phyloP scores from a whole-genome alignment of 352 stramenopile genomes.

The Phytophthora lateralis region DNA sequence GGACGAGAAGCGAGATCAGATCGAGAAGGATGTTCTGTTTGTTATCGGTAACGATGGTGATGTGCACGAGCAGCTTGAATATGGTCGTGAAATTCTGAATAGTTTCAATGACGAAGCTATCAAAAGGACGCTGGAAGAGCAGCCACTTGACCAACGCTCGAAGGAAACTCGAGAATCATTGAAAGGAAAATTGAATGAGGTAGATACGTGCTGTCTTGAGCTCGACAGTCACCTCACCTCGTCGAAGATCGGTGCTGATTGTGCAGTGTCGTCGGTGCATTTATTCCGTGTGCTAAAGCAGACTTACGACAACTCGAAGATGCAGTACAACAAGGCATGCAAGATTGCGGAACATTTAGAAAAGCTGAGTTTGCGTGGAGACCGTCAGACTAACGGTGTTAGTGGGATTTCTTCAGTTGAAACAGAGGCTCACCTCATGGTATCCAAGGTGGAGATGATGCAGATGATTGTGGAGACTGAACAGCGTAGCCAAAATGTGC shows the following conservation, averaged over 20 bases:
- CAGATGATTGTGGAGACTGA: constrained; percentile 51
- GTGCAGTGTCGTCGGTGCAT: constrained; percentile 42
- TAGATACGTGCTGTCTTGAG: constrained; percentile 58
- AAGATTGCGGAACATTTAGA: constrained; percentile 58
- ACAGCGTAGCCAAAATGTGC: constrained; percentile 50
- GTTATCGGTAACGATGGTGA: constrained; percentile 80
- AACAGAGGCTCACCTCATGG: constrained; percentile 15
- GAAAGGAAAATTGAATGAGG: constrained; percentile 52
- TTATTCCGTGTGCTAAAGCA: constrained; percentile 77
- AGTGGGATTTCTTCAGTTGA: constrained; percentile 22
- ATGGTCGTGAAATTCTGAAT: constrained; percentile 66
- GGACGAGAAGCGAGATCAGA: constrained; percentile 59
- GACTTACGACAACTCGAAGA: constrained; percentile 77
- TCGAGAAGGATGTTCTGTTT: constrained; percentile 77
- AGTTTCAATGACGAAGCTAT: constrained; percentile 71
- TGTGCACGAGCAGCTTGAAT: constrained; percentile 79
- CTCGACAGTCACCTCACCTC: constrained; percentile 54
- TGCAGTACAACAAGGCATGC: constrained; percentile 73
- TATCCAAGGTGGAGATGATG: constrained; percentile 56
- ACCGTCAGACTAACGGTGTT: constrained; percentile 34
- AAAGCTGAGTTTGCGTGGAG: constrained; percentile 48
- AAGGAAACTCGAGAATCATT: constrained; percentile 57
- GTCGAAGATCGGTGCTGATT: constrained; percentile 33
- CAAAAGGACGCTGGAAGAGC: constrained; percentile 66
- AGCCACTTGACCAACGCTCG: constrained; percentile 71